A percentile compares a stretch with the other conserved stretches of the same genome.
Conservation (phyloP, 1,139 yeast species). For the Blastobotrys malaysiensis region DNA sequence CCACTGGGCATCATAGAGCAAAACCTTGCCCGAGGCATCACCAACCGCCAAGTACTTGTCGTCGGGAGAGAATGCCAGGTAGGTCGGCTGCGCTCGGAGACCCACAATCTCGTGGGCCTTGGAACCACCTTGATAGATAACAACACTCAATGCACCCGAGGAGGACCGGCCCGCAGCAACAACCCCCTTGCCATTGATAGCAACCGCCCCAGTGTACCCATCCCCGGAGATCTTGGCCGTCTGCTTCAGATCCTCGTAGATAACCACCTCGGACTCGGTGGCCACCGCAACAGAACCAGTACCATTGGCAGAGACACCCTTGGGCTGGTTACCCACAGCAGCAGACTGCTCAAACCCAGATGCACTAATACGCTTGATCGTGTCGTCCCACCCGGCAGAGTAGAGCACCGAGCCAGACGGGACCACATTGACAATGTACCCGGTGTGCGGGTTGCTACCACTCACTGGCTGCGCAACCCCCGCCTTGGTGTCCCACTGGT, state of each 20-base stretch:
- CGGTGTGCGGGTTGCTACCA: conserved; percentile 21
- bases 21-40: conserved; percentile 78
- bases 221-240: conserved; percentile 19
- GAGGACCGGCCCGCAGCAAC: conserved; percentile 29
- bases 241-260: conserved; percentile 27
- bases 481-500: conserved; percentile 49
- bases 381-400: conserved; percentile 87
- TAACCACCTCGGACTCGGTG: conserved; percentile 43
- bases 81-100: conserved; percentile 57
- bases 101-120: conserved; percentile 16
- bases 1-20: conserved; percentile 54
- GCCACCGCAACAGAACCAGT: conserved; percentile 37
- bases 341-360: conserved; percentile 28
- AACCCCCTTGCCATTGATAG: conserved; percentile 35
- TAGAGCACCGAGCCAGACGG: conserved; percentile 34
- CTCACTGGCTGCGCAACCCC: conserved; percentile 33
- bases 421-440: conserved; percentile 31
- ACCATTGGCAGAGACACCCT: conserved; percentile 39
- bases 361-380: conserved; percentile 39
- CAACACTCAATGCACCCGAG: neutral
- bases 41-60: conserved; percentile 74
- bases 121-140: neutral
- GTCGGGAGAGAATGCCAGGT: conserved; percentile 65
- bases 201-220: conserved; percentile 18
- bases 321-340: conserved; percentile 59